These are phyloP conservation scores for Neurospora intermedia DNA, from an alignment of 495 filamentous ascomycete species.

Conservation along the genomic window DNA sequence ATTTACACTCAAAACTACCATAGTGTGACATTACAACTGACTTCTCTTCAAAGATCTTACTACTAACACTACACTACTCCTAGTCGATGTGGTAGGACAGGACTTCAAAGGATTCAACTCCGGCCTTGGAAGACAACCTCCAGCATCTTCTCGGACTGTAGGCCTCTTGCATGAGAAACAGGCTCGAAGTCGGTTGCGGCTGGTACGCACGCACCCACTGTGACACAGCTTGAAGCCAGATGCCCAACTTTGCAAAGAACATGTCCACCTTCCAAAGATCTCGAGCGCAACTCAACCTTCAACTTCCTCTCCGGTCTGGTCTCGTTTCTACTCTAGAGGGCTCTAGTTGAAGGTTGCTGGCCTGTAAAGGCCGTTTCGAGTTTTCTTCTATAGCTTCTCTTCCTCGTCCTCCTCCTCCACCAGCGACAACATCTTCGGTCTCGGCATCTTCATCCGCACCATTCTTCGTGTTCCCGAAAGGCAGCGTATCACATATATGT, in stretches of 20 bases:
- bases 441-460: background rate
- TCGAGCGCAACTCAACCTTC: background rate
- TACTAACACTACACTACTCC: too few species aligned
- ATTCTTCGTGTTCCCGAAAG: background rate
- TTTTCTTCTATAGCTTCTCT: background rate
- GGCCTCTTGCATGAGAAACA: background rate
- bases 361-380: background rate
- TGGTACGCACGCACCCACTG: background rate
- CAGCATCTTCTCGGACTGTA: background rate
- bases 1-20: background rate
- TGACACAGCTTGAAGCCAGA: background rate
- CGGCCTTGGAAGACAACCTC: background rate
- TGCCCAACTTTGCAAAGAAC: background rate
- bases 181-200: background rate
- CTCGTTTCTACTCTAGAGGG: background rate
- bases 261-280: background rate
- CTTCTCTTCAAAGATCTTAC: background rate
- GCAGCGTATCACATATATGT: background rate
- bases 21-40: background rate
- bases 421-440: background rate
- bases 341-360: background rate
- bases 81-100: background rate
- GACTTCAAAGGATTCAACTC: background rate
- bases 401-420: background rate
- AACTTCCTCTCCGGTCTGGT: background rate